Percentiles rank a stretch among this genome's conserved stretches.
Conservation (phyloP, 805 yeast genomes). For the Diddensiella transvaalensis region DNA sequence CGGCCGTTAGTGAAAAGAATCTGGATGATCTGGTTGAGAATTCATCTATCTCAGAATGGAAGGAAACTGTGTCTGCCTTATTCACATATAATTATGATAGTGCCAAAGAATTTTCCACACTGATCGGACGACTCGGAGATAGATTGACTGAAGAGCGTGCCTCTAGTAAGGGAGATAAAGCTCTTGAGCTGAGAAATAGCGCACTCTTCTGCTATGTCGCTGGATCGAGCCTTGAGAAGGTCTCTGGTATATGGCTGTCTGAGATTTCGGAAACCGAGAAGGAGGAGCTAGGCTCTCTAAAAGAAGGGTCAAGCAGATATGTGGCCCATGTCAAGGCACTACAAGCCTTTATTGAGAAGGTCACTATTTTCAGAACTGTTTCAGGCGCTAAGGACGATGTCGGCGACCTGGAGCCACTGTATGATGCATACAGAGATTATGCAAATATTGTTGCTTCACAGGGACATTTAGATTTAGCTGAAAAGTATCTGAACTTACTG, state of each 20-base stretch:
- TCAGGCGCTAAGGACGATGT: conserved; percentile 28
- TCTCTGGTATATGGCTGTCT: conserved; percentile 76
- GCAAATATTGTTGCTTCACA: conserved; percentile 72
- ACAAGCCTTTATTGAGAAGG: conserved; percentile 77
- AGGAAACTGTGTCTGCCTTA: conserved; percentile 68
- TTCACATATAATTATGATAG: conserved; percentile 48
- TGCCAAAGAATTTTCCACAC: conserved; percentile 44
- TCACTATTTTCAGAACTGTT: conserved; percentile 65
- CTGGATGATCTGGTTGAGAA: conserved; percentile 70
- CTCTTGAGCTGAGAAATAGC: conserved; percentile 52
- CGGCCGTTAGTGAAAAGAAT: conserved; percentile 53
- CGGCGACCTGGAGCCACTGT: conserved; percentile 46
- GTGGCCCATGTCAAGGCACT: conserved; percentile 83
- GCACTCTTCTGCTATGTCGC: conserved; percentile 77
- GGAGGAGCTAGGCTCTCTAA: conserved; percentile 32
- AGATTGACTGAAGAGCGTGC: conserved; percentile 44
- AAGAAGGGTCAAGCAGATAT: conserved; percentile 51
- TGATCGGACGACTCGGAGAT: conserved; percentile 71
- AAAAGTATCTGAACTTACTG: conserved; percentile 59
- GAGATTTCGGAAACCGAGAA: conserved; percentile 57
- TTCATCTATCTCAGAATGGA: conserved; percentile 79
- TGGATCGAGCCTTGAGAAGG: conserved; percentile 75
- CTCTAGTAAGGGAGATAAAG: conserved; percentile 14
- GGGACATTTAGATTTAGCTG: conserved; percentile 83
- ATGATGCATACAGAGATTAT: conserved; percentile 72